Evolutionary conservation across 345 rosid genomes (phyloP).

Genomic region (Leavenworthia alabamica): DNA sequence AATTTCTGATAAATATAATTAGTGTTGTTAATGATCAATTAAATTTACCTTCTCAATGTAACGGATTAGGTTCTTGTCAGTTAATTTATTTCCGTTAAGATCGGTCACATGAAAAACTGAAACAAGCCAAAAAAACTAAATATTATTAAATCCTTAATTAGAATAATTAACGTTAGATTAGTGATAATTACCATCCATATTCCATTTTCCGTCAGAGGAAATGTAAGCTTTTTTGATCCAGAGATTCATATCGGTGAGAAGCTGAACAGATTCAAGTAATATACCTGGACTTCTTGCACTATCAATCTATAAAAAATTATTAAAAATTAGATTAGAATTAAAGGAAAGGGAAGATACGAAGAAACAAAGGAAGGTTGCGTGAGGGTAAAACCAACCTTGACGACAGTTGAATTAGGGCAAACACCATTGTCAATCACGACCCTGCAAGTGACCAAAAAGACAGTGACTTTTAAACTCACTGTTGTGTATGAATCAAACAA

Average conservation of each 20-base stretch:
- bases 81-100: conserved; percentile 71
- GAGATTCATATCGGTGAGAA: conserved; percentile 87
- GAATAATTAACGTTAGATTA: conserved; percentile 4
- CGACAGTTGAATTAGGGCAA: conserved; percentile 76
- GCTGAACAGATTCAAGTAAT: conserved; percentile 80
- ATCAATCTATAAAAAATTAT: no score
- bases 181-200: conserved; percentile 79
- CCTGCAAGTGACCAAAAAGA: conserved; percentile 47
- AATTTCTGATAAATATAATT: background rate
- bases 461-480: conserved; percentile 29
- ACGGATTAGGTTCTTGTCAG: conserved; percentile 64
- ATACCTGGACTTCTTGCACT: conserved; percentile 85
- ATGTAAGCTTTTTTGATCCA: conserved; percentile 83
- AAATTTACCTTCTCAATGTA: conserved; percentile 83
- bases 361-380: conserved; percentile 31
- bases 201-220: conserved; percentile 84
- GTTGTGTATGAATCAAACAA: conserved; percentile 17
- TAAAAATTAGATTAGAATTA: no score
- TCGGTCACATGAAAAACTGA: conserved; percentile 97
- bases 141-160: background rate
- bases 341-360: background rate
- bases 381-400: conserved; percentile 73
- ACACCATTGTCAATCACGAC: conserved; percentile 93
- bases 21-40: background rate
- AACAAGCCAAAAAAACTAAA: background rate